Conservation (phyloP, 352 stramenopile species). For the Peronospora destructor region DNA sequence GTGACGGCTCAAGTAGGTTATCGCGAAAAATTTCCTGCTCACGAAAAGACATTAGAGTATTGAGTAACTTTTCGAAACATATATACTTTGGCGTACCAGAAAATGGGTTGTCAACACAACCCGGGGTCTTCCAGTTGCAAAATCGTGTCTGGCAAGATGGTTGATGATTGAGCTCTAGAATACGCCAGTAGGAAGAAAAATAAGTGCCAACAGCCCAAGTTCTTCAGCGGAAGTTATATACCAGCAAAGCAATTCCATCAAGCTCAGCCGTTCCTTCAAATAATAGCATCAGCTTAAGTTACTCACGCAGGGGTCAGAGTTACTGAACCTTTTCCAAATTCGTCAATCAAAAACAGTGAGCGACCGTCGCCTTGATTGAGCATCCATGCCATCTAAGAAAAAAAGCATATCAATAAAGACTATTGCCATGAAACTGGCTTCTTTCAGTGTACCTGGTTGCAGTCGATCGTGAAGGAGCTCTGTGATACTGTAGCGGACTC, state of each 20-base stretch:
- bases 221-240: slow-evolving; percentile 17
- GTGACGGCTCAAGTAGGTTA: slow-evolving; percentile 26
- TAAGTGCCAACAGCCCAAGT: slow-evolving; percentile 4
- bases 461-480: slow-evolving; percentile 87
- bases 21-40: slow-evolving; percentile 57
- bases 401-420: slow-evolving; percentile 3
- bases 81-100: slow-evolving; percentile 49
- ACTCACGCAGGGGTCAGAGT: neutral
- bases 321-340: slow-evolving; percentile 77
- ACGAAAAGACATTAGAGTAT: slow-evolving; percentile 3
- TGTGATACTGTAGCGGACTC: slow-evolving; percentile 69
- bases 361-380: slow-evolving; percentile 53
- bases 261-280: slow-evolving; percentile 57
- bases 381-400: slow-evolving; percentile 71
- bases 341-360: slow-evolving; percentile 78
- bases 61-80: neutral
- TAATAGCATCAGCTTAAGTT: neutral
- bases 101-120: slow-evolving; percentile 81
- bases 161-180: slow-evolving; percentile 37
- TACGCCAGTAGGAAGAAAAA: slow-evolving; percentile 4
- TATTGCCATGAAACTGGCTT: neutral
- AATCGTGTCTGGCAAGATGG: slow-evolving; percentile 36
- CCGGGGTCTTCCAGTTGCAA: slow-evolving; percentile 29
- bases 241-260: slow-evolving; percentile 70
- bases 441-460: slow-evolving; percentile 53